A percentile compares a stretch with the other conserved stretches of the same genome.
Evolutionary conservation across 225 moss, liverwort and hornwort species (phyloP).

Genomic region (Takakia lepidozioides): DNA sequence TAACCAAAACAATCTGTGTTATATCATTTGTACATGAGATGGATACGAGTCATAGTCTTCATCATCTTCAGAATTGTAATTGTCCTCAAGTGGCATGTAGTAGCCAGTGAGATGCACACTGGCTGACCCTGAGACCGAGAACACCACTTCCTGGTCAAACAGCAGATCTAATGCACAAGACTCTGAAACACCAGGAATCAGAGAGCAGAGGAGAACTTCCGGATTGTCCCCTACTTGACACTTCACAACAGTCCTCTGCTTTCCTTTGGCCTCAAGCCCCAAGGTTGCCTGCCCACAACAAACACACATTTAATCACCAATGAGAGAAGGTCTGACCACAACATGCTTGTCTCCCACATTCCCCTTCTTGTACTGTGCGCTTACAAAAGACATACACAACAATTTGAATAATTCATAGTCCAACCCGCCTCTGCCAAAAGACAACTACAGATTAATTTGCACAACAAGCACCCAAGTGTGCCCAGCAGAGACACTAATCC

Average conservation of each 20-base stretch:
- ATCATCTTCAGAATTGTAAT: slow-evolving; percentile 37
- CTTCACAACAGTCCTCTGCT: slow-evolving; percentile 75
- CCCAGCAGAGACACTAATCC: too few relatives aligned
- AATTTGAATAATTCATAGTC: too few relatives aligned
- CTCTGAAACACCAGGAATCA: slow-evolving; percentile 74
- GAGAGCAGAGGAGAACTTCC: slow-evolving; percentile 75
- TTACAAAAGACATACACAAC: too few relatives aligned
- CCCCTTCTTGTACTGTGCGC: too few relatives aligned
- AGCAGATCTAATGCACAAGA: slow-evolving; percentile 77
- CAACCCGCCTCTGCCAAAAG: too few relatives aligned
- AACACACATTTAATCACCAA: not conserved
- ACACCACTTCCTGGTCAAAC: slow-evolving; percentile 81
- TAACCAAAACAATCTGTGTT: not conserved
- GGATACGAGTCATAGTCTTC: slow-evolving; percentile 53
- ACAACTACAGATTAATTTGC: too few relatives aligned
- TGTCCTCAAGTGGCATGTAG: slow-evolving; percentile 65
- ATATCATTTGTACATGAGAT: not conserved
- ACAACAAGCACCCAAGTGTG: too few relatives aligned
- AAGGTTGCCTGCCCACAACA: slow-evolving; percentile 62
- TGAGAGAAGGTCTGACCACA: too few relatives aligned
- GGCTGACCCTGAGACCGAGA: slow-evolving; percentile 64
- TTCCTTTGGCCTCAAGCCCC: slow-evolving; percentile 51
- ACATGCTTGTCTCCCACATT: too few relatives aligned
- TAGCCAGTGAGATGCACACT: slow-evolving; percentile 94
- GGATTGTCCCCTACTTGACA: slow-evolving; percentile 80